Conservation (phyloP, 2,329 filamentous ascomycete genomes). For the Nemania sp. region DNA sequence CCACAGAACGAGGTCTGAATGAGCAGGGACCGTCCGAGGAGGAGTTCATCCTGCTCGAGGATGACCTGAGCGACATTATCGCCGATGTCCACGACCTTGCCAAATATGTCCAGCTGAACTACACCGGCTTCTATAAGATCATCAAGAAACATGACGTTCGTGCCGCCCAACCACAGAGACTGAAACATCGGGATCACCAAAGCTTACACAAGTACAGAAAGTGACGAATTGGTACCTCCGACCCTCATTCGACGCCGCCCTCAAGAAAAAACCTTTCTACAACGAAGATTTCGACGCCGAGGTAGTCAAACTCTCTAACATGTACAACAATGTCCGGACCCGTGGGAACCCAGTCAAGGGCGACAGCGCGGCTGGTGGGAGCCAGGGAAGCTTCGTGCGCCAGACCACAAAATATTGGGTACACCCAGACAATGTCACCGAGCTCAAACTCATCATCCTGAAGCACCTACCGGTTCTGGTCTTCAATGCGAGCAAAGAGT, state of each 20-base stretch:
- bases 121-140: conserved; percentile 99
- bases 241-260: conserved; percentile 91
- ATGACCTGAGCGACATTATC: conserved; percentile 96
- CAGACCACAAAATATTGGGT: conserved; percentile 99
- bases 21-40: conserved; percentile 76
- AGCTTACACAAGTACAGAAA: conserved; percentile 64
- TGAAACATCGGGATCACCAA: not conserved
- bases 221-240: conserved; percentile 90
- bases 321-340: conserved; percentile 94
- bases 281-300: conserved; percentile 98
- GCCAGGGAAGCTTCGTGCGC: conserved; percentile 92
- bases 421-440: conserved; percentile 96
- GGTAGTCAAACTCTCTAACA: conserved; percentile 89
- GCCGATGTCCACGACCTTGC: conserved; percentile 97
- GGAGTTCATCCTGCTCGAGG: conserved; percentile 91
- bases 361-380: conserved; percentile 87
- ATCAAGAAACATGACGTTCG: conserved; percentile 98
- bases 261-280: conserved; percentile 97
- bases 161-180: conserved; percentile 26
- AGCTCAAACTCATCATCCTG: conserved; percentile 95
- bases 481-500: conserved; percentile 97
- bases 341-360: conserved; percentile 91
- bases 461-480: conserved; percentile 97
- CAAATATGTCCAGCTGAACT: conserved; percentile 98
- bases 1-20: conserved; percentile 65